phyloP scores from a whole-genome alignment of 352 stramenopile species.

The Phytophthora sp. region DNA sequence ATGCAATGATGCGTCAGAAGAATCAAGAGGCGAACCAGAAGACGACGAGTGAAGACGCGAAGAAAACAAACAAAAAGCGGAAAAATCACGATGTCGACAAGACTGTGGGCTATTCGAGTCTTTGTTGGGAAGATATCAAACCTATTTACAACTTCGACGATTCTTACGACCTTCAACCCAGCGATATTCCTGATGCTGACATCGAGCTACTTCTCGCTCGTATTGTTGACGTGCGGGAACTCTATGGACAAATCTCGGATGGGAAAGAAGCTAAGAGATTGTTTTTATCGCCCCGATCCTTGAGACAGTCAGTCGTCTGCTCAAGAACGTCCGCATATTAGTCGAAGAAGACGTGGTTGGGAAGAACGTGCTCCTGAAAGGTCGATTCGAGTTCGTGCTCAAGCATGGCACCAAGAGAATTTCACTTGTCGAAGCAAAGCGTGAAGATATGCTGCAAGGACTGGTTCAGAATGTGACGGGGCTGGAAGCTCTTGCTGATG shows the following conservation, averaged over 20 bases:
- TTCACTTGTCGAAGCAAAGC: slow-evolving; percentile 37
- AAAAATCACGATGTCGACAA: slow-evolving; percentile 22
- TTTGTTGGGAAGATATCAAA: slow-evolving; percentile 33
- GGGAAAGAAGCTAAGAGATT: slow-evolving; percentile 28
- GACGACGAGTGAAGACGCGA: slow-evolving; percentile 25
- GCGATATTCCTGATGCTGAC: slow-evolving; percentile 22
- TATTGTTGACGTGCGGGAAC: slow-evolving; percentile 11
- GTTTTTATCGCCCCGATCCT: slow-evolving; percentile 20
- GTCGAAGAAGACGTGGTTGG: slow-evolving; percentile 27
- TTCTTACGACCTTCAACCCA: slow-evolving; percentile 23
- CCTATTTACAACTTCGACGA: slow-evolving; percentile 26
- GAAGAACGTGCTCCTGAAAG: slow-evolving; percentile 32
- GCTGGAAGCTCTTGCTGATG: slow-evolving; percentile 38
- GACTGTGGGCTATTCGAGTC: slow-evolving; percentile 19
- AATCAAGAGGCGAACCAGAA: slow-evolving; percentile 23
- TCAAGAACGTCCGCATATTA: slow-evolving; percentile 26
- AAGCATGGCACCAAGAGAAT: slow-evolving; percentile 37
- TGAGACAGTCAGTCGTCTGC: slow-evolving; percentile 24
- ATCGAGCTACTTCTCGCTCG: slow-evolving; percentile 30
- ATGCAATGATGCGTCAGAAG: slow-evolving; percentile 30
- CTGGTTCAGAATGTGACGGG: slow-evolving; percentile 35
- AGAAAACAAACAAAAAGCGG: slow-evolving; percentile 23
- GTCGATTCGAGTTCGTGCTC: slow-evolving; percentile 44
- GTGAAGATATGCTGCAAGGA: slow-evolving; percentile 37
- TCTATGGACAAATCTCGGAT: slow-evolving; percentile 10